A percentile compares a stretch with the other conserved stretches of the same genome.
phyloP scores from a whole-genome alignment of 192 early-diverging fungal genomes.

The Podochytrium sp. region DNA sequence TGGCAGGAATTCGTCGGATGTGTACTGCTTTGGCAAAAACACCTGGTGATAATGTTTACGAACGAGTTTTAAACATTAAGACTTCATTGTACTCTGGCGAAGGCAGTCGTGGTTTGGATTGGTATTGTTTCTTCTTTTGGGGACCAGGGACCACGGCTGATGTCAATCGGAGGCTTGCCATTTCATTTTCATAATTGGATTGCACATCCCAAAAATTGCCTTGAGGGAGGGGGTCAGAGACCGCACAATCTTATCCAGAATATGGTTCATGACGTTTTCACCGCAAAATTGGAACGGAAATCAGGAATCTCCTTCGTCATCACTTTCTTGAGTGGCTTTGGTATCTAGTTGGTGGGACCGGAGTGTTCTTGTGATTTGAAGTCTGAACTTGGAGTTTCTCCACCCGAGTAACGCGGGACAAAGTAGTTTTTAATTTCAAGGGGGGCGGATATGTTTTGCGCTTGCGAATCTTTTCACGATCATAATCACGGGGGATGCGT shows the following conservation, averaged over 20 bases:
- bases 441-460: no score
- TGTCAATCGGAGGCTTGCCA: background rate
- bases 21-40: background rate
- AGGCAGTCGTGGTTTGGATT: background rate
- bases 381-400: background rate
- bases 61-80: background rate
- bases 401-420: background rate
- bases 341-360: background rate
- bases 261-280: background rate
- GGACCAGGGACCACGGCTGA: background rate
- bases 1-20: background rate
- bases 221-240: background rate
- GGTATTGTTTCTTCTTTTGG: background rate
- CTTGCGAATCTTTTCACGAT: no score
- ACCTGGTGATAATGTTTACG: background rate
- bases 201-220: background rate
- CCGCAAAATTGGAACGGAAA: no score
- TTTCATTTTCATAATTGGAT: background rate
- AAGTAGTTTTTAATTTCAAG: no score
- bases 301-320: no score
- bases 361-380: background rate
- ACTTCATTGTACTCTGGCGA: no score
- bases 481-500: no score
- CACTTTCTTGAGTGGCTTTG: background rate
- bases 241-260: background rate